phyloP scores from a whole-genome alignment of 169 alveolate genomes.

The Cryptosporidium bovis region DNA sequence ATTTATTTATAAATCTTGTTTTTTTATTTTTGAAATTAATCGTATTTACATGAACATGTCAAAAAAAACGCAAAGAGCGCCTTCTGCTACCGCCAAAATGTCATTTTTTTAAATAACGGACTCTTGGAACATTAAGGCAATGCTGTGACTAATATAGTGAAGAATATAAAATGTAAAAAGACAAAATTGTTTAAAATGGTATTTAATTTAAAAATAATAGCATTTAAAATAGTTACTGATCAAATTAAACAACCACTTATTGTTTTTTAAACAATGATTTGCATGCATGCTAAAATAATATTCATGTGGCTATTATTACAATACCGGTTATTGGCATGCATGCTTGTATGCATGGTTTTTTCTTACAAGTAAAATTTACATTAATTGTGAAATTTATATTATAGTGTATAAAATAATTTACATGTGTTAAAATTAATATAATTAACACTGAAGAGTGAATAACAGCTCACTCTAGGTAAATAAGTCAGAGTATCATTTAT shows the following conservation, averaged over 20 bases:
- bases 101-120: not conserved
- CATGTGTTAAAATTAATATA: not conserved
- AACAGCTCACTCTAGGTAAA: conserved; percentile 22
- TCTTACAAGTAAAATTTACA: too few relatives aligned
- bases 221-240: not conserved
- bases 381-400: too few relatives aligned
- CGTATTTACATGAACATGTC: conserved; percentile 31
- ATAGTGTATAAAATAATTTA: too few relatives aligned
- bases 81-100: not conserved
- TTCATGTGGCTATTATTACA: not conserved
- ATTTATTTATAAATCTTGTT: not conserved
- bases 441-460: conserved; percentile 10
- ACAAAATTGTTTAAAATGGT: not conserved
- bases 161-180: too few relatives aligned
- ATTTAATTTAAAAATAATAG: not conserved
- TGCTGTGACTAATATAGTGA: too few relatives aligned
- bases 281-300: not conserved
- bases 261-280: not conserved
- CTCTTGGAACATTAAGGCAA: too few relatives aligned
- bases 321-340: conserved; percentile 4
- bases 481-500: not conserved
- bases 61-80: conserved; percentile 41
- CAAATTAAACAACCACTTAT: not conserved
- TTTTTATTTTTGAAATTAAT: not conserved
- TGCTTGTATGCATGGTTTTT: not conserved